Evolutionary conservation across 768 basidiomycete species (phyloP), one percentile per base, ranked within the genome.

Genomic region (Ramaria sp.): DNA sequence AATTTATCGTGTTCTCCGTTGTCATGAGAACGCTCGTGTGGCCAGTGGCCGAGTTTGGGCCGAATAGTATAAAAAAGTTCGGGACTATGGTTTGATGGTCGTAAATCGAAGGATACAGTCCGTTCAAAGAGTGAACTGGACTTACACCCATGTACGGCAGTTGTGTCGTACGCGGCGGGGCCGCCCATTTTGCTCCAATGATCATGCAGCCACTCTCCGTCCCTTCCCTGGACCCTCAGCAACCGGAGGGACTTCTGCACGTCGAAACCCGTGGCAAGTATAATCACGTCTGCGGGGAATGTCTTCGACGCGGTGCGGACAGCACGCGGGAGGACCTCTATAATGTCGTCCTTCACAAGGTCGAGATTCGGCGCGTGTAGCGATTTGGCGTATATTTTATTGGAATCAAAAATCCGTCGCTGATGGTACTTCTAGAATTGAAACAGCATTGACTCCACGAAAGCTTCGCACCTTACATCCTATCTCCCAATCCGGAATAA

Each of bases 11-110:
- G 32, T 58, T 55, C 30, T 55, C 57, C 32, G 52, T 50, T 10
- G 63, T 60, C 44, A 60, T 56, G 22, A 63, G 55, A 28, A 60
- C 59, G 22, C 56, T 58, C 7, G 59, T 59, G 49, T 63, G 60
- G 1, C 62, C 61, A 2, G 62, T 62, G 0, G 59, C 60, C 3
- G 59, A 47, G 36, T 64, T 62, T 7, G 64, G 63, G 0, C 64
- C 63, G 53, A 61, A 59, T 13, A 63, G 15, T 38, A 59, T 54
- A 16, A 54, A 32, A 20, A 59, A 57, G 52, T 59, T 59, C 13
- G 45, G 45, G 27, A 27, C 45, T 47, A n/a, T n/a, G n/a, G n/a
- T n/a, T n/a, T n/a, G n/a, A n/a, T n/a, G n/a, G n/a, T n/a, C n/a
- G n/a, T n/a, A n/a, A n/a, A n/a, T n/a, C n/a, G n/a, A n/a, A n/a